Base-by-base conservation (phyloP, 306 rosid genomes). In the Pterocarpus macrocarpus region DNA sequence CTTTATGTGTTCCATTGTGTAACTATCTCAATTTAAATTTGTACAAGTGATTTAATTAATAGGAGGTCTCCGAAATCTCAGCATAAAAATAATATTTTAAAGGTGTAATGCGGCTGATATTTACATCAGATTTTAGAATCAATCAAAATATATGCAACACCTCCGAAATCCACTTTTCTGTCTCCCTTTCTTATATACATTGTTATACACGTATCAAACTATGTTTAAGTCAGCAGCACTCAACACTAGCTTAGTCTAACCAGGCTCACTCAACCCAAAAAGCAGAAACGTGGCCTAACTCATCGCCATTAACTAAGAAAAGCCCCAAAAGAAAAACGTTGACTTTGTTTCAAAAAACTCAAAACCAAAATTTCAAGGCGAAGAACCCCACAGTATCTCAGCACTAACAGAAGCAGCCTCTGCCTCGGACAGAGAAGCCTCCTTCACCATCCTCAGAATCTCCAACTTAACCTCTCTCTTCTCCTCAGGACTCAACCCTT, bases 311-410 rank as follows among this genome's bases (percentile, higher is more conserved):
- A 7, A 43, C 10, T 5, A 5, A 38, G 6, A 43, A 43, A 5
- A 1, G 1, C 47, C 47, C 47, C 4, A 50, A 50, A 50, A 0
- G 28, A 22, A 22, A 22, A 44, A 12, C 17, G 47, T 11, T 16
- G 15, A 74, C 4, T 44, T 41, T 1, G 11, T 39, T 28, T 32
- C 64, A 49, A 47, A 34, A 44, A 39, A 0, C 65, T 61, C 12
- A 4, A 36, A 34, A 15, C 0, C 52, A 43, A 14, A 22, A 22
- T 35, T 80, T 77, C 77, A 89, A 69, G 88, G 88, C 2, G 90
- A 87, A 79, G 94, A 84, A 57, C 95, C 94, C 95, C 97, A 92
- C 2, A 91, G 59, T 32, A 92, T 82, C 73, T 89, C 91, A 3
- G 90, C 75, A 44, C 77, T 78, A 81, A 89, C 75, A 52, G 87